Evolutionary conservation across 768 basidiomycete species (phyloP).

Genomic region (Mycena capillaripes): DNA sequence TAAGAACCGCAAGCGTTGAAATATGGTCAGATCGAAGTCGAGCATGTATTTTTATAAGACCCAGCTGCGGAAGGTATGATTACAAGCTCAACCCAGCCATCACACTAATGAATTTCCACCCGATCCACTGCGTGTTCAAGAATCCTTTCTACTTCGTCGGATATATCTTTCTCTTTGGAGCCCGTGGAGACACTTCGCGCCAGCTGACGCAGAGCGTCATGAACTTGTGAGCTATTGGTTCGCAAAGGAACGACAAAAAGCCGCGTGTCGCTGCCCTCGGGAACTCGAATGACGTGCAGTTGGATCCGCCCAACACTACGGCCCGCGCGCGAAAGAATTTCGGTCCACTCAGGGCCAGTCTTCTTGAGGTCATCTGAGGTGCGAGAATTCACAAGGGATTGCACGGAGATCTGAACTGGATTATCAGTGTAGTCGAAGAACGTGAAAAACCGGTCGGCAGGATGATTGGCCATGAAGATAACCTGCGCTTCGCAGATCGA

Average conservation of each 20-base stretch:
- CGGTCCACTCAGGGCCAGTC: neutral
- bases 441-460: neutral
- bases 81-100: too few species aligned
- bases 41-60: too few species aligned
- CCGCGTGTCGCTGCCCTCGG: neutral
- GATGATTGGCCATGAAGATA: neutral
- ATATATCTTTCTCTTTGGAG: too few species aligned
- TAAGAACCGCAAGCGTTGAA: too few species aligned
- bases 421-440: neutral
- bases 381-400: neutral
- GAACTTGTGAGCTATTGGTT: neutral
- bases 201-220: neutral
- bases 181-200: neutral
- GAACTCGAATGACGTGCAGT: neutral
- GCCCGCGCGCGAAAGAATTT: neutral
- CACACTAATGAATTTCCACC: conserved; percentile 7
- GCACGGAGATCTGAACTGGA: neutral
- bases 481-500: neutral
- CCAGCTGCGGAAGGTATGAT: too few species aligned
- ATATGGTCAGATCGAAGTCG: too few species aligned
- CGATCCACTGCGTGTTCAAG: neutral
- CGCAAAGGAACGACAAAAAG: conserved; percentile 6
- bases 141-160: neutral
- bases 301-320: neutral
- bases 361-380: neutral